Conservation (phyloP, 2,329 filamentous ascomycete species). For the Macrophomina phaseolina region DNA sequence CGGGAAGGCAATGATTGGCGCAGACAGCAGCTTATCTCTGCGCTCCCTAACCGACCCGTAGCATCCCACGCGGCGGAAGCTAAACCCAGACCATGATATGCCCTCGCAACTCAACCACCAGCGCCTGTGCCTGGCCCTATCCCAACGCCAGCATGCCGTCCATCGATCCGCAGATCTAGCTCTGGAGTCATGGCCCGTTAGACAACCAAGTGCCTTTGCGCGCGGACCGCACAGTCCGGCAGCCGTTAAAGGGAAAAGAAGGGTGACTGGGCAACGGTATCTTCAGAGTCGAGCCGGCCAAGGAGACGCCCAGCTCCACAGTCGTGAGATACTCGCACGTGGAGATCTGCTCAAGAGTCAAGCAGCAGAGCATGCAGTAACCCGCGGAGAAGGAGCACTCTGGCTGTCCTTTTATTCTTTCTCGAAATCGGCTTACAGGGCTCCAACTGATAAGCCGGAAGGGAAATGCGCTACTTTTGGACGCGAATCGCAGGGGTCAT, state of each 20-base stretch:
- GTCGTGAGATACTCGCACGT: not conserved
- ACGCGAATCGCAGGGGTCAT: not conserved
- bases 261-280: not conserved
- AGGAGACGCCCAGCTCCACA: not conserved
- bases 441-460: slow-evolving; percentile 14
- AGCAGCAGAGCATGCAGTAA: not conserved
- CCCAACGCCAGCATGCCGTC: not conserved
- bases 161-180: not conserved
- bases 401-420: not conserved
- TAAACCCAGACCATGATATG: not conserved
- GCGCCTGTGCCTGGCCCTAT: not conserved
- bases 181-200: not conserved
- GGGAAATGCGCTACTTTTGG: slow-evolving; percentile 7
- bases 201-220: not conserved
- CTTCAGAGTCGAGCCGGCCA: not conserved
- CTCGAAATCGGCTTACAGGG: slow-evolving; percentile 11
- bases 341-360: not conserved
- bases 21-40: slow-evolving; percentile 6
- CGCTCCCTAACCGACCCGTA: not conserved
- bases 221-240: not conserved
- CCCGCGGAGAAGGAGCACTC: slow-evolving; percentile 26
- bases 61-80: slow-evolving; percentile 19
- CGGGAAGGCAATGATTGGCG: slow-evolving; percentile 8
- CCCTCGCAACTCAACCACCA: not conserved
- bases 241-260: not conserved